Evolutionary conservation across 2,329 filamentous ascomycete genomes (phyloP), one percentile per base, ranked within the genome.

Genomic region (Cryphonectria japonica): DNA sequence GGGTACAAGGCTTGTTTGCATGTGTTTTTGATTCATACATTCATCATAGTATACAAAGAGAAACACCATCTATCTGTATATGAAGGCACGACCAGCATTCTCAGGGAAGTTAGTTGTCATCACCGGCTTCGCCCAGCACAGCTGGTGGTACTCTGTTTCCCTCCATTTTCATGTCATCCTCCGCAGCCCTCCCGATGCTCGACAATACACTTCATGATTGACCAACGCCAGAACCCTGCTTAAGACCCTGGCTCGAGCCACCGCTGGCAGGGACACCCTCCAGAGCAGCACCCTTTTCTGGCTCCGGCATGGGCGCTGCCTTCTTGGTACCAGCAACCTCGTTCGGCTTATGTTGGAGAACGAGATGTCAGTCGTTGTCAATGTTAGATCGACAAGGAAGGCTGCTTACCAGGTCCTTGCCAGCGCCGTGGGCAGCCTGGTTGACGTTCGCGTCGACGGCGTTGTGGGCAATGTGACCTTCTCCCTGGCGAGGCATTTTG

Each of bases 401-500:
- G 26, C 19, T 9, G 74, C 80, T 72, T 75, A 86, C 84, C 61
- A 80, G 76, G 29, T 78, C 75, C 13, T 78, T 69, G 16, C 82
- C 83, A 13, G 78, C 79, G 52, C 85, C 85, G 77, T 86, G 85
- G 69, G 79, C 77, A 66, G 85, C 83, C 78, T 82, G 73, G 73
- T 84, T 78, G 22, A 66, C 63, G 70, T 77, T 77, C 13, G 78
- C 76, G 69, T 82, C 81, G 46, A 83, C 75, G 71, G 82, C 82
- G 77, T 86, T 86, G 78, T 87, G 62, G 50, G 62, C 79, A 70
- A 81, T 80, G 73, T 80, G 80, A 68, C 83, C 83, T 76, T 84
- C 83, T 83, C 84, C 84, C 72, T 83, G 78, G 76, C 84, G 83
- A 82, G 85, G 84, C 85, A 86, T 87, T 71, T 69, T 83, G 77